These are phyloP conservation scores for Croton setiger DNA, from an alignment of 441 rosid genomes.

Conservation along the genomic window DNA sequence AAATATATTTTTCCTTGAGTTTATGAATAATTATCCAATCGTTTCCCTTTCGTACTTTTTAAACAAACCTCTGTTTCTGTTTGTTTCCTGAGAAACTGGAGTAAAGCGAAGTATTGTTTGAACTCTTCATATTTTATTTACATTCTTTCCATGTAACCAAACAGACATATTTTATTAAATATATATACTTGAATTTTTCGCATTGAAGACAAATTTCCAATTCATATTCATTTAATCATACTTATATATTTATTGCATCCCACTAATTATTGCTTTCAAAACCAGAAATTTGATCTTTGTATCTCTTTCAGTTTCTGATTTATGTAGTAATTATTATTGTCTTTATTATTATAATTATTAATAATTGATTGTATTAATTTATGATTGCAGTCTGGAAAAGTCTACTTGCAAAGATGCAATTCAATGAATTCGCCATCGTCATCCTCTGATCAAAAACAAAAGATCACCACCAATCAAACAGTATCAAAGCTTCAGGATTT, in stretches of 20 bases:
- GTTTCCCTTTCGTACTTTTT: neutral
- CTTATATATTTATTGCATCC: neutral
- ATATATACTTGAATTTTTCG: neutral
- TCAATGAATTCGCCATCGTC: constrained; percentile 36
- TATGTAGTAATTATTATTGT: neutral
- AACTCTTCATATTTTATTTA: neutral
- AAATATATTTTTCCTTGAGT: neutral
- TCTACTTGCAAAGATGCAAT: constrained; percentile 62
- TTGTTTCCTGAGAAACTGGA: constrained; percentile 29
- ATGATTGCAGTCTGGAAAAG: constrained; percentile 73
- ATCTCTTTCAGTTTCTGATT: neutral
- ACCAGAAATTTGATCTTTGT: too few species aligned
- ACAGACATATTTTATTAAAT: neutral
- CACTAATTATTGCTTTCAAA: neutral
- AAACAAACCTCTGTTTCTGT: constrained; percentile 12
- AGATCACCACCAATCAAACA: constrained; percentile 35
- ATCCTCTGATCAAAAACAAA: constrained; percentile 30
- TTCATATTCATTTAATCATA: constrained; percentile 10
- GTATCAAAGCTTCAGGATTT: constrained; percentile 55
- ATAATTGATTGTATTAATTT: too few species aligned
- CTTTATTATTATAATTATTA: neutral
- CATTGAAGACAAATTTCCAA: constrained; percentile 9
- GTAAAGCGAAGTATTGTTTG: neutral
- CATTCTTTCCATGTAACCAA: constrained; percentile 9
- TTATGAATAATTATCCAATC: neutral